Evolutionary conservation across 352 stramenopile genomes (phyloP).

Genomic region (Phytophthora colocasiae): DNA sequence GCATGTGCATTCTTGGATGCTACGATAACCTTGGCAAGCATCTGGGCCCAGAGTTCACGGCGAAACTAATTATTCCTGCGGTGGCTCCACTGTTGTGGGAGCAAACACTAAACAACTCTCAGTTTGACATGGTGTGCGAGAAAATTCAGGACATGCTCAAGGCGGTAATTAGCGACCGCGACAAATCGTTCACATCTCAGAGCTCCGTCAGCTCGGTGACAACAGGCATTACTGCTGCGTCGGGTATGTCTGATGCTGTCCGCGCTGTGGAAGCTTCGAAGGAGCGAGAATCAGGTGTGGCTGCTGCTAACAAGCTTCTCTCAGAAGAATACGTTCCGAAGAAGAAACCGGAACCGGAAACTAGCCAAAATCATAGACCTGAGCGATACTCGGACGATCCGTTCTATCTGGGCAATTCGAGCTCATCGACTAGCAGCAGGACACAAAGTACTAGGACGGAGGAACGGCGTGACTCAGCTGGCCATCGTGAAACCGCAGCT

Average conservation of each 20-base stretch:
- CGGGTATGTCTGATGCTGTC: slow-evolving; percentile 73
- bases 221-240: slow-evolving; percentile 61
- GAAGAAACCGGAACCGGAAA: slow-evolving; percentile 47
- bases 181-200: slow-evolving; percentile 81
- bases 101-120: slow-evolving; percentile 72
- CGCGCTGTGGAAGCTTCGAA: slow-evolving; percentile 72
- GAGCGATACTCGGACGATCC: slow-evolving; percentile 84
- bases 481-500: slow-evolving; percentile 38
- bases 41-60: slow-evolving; percentile 80
- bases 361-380: slow-evolving; percentile 38
- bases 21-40: slow-evolving; percentile 92
- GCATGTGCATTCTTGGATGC: slow-evolving; percentile 89
- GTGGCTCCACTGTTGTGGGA: slow-evolving; percentile 87
- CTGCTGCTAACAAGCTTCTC: slow-evolving; percentile 81
- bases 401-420: slow-evolving; percentile 70
- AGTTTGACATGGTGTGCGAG: slow-evolving; percentile 89
- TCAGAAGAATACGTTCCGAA: slow-evolving; percentile 80
- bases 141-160: slow-evolving; percentile 93
- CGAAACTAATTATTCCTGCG: slow-evolving; percentile 85
- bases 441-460: slow-evolving; percentile 53
- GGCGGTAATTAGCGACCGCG: slow-evolving; percentile 78
- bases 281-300: slow-evolving; percentile 67
- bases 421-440: slow-evolving; percentile 40
- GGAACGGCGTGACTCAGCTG: slow-evolving; percentile 36
- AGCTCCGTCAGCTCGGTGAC: slow-evolving; percentile 71